A percentile compares a stretch with the other conserved stretches of the same genome.
phyloP scores from a whole-genome alignment of 2,329 filamentous ascomycete species.

The Xylaria arbuscula region DNA sequence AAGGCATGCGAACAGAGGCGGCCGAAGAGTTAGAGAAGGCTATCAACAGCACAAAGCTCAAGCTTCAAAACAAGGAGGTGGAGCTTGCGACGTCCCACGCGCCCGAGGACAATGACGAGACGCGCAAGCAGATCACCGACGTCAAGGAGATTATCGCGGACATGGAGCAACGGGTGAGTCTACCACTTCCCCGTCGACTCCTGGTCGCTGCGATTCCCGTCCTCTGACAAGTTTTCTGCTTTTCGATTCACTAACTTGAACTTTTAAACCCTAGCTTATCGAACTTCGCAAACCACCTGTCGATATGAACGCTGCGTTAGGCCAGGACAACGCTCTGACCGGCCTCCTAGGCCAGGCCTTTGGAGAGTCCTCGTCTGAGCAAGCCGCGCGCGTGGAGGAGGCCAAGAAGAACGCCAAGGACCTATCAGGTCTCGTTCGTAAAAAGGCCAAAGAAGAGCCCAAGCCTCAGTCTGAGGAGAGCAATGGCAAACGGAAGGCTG shows the following conservation, averaged over 20 bases:
- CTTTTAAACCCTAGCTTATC: conserved; percentile 61
- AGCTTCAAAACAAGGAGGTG: conserved; percentile 76
- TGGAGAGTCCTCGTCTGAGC: conserved; percentile 70
- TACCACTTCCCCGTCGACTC: conserved; percentile 44
- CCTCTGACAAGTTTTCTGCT: conserved; percentile 7
- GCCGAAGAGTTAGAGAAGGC: conserved; percentile 77
- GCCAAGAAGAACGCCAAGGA: conserved; percentile 80
- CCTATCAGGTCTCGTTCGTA: conserved; percentile 78
- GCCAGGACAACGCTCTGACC: conserved; percentile 61
- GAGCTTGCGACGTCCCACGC: conserved; percentile 71
- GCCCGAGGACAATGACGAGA: conserved; percentile 74
- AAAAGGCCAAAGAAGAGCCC: conserved; percentile 57
- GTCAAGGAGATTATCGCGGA: conserved; percentile 82
- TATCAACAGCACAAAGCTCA: conserved; percentile 76
- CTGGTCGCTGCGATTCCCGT: conserved; percentile 37
- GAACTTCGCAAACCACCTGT: conserved; percentile 75
- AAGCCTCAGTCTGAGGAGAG: conserved; percentile 58
- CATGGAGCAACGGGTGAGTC: conserved; percentile 77
- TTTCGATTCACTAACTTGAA: conserved; percentile 35
- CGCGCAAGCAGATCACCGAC: conserved; percentile 72
- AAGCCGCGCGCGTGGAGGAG: conserved; percentile 74
- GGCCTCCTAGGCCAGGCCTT: conserved; percentile 73
- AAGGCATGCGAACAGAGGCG: conserved; percentile 76
- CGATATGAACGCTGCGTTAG: conserved; percentile 66
- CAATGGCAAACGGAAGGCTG: conserved; percentile 50